Evolutionary conservation across 2,329 filamentous ascomycete genomes (phyloP), one percentile per base, ranked within the genome.

Genomic region (Ophiostoma sp.): DNA sequence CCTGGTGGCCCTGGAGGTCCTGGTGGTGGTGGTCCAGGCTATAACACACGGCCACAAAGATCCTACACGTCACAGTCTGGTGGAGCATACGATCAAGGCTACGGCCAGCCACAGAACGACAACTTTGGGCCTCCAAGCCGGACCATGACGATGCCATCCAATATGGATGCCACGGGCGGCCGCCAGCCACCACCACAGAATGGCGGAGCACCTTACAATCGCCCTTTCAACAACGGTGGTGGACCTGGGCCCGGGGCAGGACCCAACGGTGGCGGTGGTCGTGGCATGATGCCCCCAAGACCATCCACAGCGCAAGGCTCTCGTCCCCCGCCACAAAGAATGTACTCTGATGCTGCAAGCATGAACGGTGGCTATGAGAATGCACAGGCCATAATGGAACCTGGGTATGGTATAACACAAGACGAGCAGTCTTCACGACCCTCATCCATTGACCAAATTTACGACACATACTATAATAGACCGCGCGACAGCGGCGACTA

Each of bases 71-170:
- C 73, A 9, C 74, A 76, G 67, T 76, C 60, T 2, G 42, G 14
- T 16, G 63, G 45, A 3, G 75, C 76, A 5, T 73, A 67, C 38
- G 73, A 75, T 6, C 75, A 75, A 67, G 76, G 75, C 4, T 79
- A 78, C 69, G 77, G 75, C 5, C 68, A 64, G 3, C 73, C 77
- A 80, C 18, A 77, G 80, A 64, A 76, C 40, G 60, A 63, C 40
- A 63, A 76, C 5, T 86, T 83, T 72, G 83, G 79, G 0, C 81
- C 83, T 2, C 84, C 83, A 8, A 74, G 77, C n/a, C 80, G 86
- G 72, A 88, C 85, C 69, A 85, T 83, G 81, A 89, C 87, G 5
- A 85, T 87, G 84, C 85, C 86, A 1, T 64, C n/a, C 3, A 75
- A 79, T 3, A 81, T 83, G 68, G 79, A 82, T 11, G 49, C 49